phyloP scores from a whole-genome alignment of 2,329 filamentous ascomycete genomes.

The Aspergillus terreus region DNA sequence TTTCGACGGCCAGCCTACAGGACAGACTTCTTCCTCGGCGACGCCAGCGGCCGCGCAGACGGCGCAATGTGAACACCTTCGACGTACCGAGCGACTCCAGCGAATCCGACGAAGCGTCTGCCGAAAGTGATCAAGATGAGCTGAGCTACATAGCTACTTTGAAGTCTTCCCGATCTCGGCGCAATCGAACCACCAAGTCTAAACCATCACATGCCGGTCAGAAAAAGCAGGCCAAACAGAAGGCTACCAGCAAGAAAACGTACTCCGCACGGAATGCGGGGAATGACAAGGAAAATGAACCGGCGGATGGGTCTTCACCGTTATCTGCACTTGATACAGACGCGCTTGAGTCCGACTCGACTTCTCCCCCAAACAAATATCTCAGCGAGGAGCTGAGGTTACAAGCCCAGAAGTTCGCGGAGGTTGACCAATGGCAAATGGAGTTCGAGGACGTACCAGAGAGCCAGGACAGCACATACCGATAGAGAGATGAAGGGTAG shows the following conservation, averaged over 20 bases:
- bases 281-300: slow-evolving; percentile 31
- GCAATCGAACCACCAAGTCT: slow-evolving; percentile 15
- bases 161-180: slow-evolving; percentile 13
- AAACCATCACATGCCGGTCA: too few species aligned
- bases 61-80: slow-evolving; percentile 11
- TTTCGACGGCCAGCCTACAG: slow-evolving; percentile 36
- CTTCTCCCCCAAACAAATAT: slow-evolving; percentile 14
- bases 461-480: slow-evolving; percentile 11
- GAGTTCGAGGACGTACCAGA: slow-evolving; percentile 41
- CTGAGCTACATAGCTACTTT: slow-evolving; percentile 26
- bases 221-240: background rate
- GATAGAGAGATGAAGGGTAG: too few species aligned
- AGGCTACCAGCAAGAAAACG: background rate
- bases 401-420: slow-evolving; percentile 38
- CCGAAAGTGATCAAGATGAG: slow-evolving; percentile 35
- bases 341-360: slow-evolving; percentile 21
- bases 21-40: slow-evolving; percentile 33
- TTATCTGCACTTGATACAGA: slow-evolving; percentile 32
- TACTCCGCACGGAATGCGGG: slow-evolving; percentile 7
- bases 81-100: slow-evolving; percentile 25
- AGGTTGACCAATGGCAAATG: slow-evolving; percentile 42
- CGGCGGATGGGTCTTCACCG: slow-evolving; percentile 23
- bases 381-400: slow-evolving; percentile 35
- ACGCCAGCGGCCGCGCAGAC: slow-evolving; percentile 23
- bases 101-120: slow-evolving; percentile 19